phyloP scores from a whole-genome alignment of 2,329 filamentous ascomycete genomes.

The Penicillium sp. region DNA sequence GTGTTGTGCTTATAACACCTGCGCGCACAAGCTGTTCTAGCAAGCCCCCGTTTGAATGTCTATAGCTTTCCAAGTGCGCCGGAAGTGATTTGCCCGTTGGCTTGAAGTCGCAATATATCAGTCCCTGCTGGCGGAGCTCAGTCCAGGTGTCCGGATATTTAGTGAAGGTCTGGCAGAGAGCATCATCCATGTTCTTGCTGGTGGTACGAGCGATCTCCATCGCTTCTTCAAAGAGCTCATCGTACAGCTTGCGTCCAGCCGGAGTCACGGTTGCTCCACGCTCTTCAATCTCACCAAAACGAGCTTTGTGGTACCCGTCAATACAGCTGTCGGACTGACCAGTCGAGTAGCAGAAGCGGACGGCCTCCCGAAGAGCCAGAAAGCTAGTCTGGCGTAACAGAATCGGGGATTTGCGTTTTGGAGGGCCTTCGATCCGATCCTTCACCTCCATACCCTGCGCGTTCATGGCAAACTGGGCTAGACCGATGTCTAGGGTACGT shows the following conservation, averaged over 20 bases:
- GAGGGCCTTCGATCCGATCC: conserved; percentile 56
- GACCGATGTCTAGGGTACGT: conserved; percentile 52
- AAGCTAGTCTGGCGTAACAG: conserved; percentile 59
- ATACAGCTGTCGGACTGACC: conserved; percentile 9
- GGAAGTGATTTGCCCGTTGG: neutral
- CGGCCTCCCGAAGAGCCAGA: conserved; percentile 51
- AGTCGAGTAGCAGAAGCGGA: conserved; percentile 41
- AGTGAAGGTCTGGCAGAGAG: neutral
- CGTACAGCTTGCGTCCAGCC: conserved; percentile 50
- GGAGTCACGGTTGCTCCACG: conserved; percentile 54
- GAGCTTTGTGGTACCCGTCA: conserved; percentile 49
- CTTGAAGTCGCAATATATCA: neutral
- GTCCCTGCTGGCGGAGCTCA: neutral
- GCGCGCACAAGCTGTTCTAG: conserved; percentile 23
- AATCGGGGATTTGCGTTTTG: conserved; percentile 47
- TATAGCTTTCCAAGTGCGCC: too few relatives aligned
- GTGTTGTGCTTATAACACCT: conserved; percentile 39
- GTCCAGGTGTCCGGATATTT: neutral
- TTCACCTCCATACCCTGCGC: conserved; percentile 48
- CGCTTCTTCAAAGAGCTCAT: conserved; percentile 21
- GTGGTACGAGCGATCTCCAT: neutral
- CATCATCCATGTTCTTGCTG: neutral
- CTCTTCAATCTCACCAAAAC: conserved; percentile 59
- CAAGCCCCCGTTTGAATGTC: too few relatives aligned
- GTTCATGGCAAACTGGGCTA: conserved; percentile 49